These are phyloP conservation scores for Rutstroemia sp. DNA, from an alignment of 2,329 filamentous ascomycete genomes.

Conservation along the genomic window DNA sequence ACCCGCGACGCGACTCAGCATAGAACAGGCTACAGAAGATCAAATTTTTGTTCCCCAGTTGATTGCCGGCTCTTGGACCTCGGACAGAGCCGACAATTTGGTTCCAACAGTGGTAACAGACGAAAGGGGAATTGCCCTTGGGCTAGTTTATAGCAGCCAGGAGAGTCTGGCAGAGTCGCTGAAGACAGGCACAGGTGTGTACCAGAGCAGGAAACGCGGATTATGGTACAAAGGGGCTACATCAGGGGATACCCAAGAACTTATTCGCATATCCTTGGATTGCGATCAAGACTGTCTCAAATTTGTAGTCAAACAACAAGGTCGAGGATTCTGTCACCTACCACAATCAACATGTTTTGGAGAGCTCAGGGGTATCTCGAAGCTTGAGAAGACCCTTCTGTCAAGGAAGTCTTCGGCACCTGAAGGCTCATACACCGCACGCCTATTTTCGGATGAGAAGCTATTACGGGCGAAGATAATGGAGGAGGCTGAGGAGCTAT, in stretches of 20 bases:
- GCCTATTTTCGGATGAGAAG: conserved; percentile 86
- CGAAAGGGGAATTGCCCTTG: conserved; percentile 74
- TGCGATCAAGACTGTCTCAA: conserved; percentile 90
- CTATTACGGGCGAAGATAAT: conserved; percentile 92
- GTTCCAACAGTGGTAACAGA: conserved; percentile 89
- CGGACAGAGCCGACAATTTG: conserved; percentile 76
- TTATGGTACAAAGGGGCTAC: conserved; percentile 96
- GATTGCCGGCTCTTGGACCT: conserved; percentile 67
- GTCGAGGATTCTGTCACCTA: conserved; percentile 86
- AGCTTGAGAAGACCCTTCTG: conserved; percentile 78
- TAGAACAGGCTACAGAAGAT: conserved; percentile 50
- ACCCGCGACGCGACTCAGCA: conserved; percentile 61
- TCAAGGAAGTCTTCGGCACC: conserved; percentile 78
- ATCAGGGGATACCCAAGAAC: conserved; percentile 87
- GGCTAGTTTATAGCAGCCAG: conserved; percentile 88
- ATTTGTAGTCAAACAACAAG: conserved; percentile 85
- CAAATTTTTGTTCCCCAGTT: conserved; percentile 62
- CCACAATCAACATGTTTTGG: conserved; percentile 92
- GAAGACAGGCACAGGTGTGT: conserved; percentile 71
- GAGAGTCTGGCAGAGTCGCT: conserved; percentile 85
- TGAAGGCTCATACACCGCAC: conserved; percentile 84
- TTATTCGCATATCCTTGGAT: conserved; percentile 77
- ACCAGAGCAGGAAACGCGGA: conserved; percentile 91
- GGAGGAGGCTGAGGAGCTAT: conserved; percentile 95
- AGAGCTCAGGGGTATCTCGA: conserved; percentile 70